Evolutionary conservation across 345 rosid species (phyloP).

Genomic region (Ricinus communis): DNA sequence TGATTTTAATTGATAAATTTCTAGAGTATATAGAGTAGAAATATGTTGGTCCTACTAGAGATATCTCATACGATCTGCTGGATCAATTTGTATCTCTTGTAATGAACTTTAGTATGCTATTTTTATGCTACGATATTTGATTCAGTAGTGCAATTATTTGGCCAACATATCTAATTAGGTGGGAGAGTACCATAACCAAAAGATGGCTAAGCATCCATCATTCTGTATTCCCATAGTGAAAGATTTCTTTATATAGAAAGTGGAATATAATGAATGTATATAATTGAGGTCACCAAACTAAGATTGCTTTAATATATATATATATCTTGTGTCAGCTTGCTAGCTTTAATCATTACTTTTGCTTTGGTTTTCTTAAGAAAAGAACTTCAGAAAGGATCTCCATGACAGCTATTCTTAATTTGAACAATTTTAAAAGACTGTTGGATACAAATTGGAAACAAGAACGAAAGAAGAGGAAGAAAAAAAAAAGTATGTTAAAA

Average conservation of each 20-base stretch:
- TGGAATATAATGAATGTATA: no score
- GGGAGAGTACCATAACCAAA: neutral
- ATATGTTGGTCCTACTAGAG: neutral
- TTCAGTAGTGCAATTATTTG: neutral
- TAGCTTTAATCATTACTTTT: no score
- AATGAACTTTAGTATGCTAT: neutral
- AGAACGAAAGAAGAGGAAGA: neutral
- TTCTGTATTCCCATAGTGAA: no score
- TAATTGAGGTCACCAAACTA: no score
- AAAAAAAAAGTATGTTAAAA: neutral
- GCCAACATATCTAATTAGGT: neutral
- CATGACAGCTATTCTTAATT: no score
- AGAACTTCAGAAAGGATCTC: no score
- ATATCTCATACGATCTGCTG: neutral
- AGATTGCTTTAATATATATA: no score
- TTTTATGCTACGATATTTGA: neutral
- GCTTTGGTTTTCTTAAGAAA: no score
- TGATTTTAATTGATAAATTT: neutral
- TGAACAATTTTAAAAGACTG: no score
- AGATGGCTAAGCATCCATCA: neutral
- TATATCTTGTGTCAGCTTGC: no score
- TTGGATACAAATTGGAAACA: no score
- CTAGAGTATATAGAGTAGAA: neutral
- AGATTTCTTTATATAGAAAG: neutral
- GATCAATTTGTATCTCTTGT: neutral